Conservation (phyloP, 495 filamentous ascomycete genomes). For the Neurospora sp. region DNA sequence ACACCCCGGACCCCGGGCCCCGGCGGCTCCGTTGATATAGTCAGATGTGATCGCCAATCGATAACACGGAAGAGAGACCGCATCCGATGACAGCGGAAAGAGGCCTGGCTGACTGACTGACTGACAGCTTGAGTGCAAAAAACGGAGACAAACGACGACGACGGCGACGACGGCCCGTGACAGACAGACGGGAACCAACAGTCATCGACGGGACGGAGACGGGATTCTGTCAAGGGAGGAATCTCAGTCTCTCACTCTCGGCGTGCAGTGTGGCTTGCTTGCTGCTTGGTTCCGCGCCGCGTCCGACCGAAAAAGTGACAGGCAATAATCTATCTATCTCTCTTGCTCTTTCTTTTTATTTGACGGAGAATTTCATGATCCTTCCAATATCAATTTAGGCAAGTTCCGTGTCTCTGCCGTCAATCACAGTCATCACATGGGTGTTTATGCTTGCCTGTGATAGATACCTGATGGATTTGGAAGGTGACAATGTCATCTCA, state of each 20-base stretch:
- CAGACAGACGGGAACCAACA: background rate
- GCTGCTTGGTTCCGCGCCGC: background rate
- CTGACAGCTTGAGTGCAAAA: background rate
- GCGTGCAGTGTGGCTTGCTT: background rate
- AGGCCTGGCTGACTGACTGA: background rate
- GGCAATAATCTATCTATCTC: background rate
- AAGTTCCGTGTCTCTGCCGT: background rate
- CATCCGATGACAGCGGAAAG: background rate
- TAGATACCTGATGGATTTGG: background rate
- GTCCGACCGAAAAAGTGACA: background rate
- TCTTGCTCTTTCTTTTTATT: background rate
- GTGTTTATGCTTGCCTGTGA: background rate
- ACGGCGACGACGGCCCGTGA: background rate
- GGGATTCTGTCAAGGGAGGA: background rate
- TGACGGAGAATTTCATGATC: background rate
- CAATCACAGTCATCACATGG: background rate
- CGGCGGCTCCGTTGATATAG: background rate
- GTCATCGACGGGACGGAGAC: background rate
- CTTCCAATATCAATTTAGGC: background rate
- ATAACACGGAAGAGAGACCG: background rate
- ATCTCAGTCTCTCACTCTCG: background rate
- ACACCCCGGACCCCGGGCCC: background rate
- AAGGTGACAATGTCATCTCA: background rate
- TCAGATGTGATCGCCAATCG: background rate
- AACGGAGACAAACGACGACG: background rate